These are phyloP conservation scores for Penicillium expansum DNA, from an alignment of 2,329 filamentous ascomycete species.

Conservation along the genomic window DNA sequence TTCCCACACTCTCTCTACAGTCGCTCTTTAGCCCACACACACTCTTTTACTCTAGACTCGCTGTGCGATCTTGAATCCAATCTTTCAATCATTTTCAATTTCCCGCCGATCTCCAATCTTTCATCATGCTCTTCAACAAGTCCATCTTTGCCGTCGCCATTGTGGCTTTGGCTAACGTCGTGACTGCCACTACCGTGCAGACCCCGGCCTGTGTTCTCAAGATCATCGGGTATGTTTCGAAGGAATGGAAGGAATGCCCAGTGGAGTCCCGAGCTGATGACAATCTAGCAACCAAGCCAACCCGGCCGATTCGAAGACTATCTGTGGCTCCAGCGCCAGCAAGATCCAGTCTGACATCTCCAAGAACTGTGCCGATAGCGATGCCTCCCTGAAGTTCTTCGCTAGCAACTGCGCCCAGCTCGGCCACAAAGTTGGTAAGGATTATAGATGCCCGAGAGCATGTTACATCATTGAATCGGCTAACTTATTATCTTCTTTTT, in stretches of 20 bases:
- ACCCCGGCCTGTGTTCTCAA: conserved; percentile 53
- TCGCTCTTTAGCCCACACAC: conserved; percentile 24
- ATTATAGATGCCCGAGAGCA: not conserved
- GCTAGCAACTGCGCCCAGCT: conserved; percentile 38
- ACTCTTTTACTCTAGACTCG: conserved; percentile 18
- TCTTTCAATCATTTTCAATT: conserved; percentile 1
- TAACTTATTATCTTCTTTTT: conserved; percentile 11
- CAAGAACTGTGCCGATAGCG: conserved; percentile 34
- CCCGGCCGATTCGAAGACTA: conserved; percentile 38
- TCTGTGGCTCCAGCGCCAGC: conserved; percentile 39
- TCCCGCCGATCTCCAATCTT: not conserved
- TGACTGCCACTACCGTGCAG: conserved; percentile 36
- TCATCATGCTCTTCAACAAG: conserved; percentile 47
- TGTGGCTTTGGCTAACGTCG: conserved; percentile 45
- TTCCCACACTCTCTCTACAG: conserved; percentile 12
- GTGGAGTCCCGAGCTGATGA: conserved; percentile 20
- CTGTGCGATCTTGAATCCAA: conserved; percentile 20
- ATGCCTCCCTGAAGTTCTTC: conserved; percentile 41
- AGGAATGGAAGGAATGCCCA: conserved; percentile 1
- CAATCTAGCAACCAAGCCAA: conserved; percentile 32
- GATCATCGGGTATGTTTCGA: conserved; percentile 48
- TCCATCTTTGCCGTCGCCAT: conserved; percentile 44
- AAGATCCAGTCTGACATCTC: conserved; percentile 39
- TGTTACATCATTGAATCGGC: not conserved
- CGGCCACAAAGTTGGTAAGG: conserved; percentile 44